These are phyloP conservation scores for Quillaja saponaria DNA, from an alignment of 306 rosid species.

Conservation along the genomic window DNA sequence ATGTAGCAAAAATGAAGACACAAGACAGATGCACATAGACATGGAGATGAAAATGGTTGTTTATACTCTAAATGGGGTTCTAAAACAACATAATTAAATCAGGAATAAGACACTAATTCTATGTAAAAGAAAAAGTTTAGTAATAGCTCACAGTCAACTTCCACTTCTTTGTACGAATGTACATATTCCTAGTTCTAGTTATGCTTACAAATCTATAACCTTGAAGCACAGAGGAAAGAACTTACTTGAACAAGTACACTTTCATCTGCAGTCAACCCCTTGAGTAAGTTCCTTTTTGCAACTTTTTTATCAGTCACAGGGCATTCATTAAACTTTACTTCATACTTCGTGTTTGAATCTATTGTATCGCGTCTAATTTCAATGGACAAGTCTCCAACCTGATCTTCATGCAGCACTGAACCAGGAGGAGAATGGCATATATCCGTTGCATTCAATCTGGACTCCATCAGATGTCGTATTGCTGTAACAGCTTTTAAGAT, in stretches of 20 bases:
- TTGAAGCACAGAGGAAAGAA: conserved; percentile 21
- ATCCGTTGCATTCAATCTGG: conserved; percentile 35
- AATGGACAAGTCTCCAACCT: conserved; percentile 65
- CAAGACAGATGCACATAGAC: not conserved
- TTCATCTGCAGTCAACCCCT: conserved; percentile 94
- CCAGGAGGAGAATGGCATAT: conserved; percentile 34
- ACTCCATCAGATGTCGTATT: conserved; percentile 47
- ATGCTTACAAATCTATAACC: not conserved
- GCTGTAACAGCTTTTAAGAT: conserved; percentile 72
- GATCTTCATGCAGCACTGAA: conserved; percentile 51
- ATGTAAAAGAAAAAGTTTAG: too few relatives aligned
- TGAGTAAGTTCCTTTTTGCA: conserved; percentile 64
- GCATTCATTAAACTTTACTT: conserved; percentile 30
- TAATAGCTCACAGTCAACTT: not conserved
- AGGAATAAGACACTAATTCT: not conserved
- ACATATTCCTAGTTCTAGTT: not conserved
- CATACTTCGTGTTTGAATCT: conserved; percentile 40
- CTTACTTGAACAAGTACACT: conserved; percentile 83
- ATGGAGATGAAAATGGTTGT: not conserved
- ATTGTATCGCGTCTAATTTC: conserved; percentile 44
- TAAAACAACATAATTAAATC: not conserved
- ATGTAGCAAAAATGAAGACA: too few relatives aligned
- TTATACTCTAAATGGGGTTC: not conserved
- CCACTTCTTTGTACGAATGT: not conserved
- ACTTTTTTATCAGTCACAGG: conserved; percentile 33